A percentile compares a stretch with the other conserved stretches of the same genome.
Conservation (phyloP, 2,329 filamentous ascomycete species). For the Diatrype stigma region DNA sequence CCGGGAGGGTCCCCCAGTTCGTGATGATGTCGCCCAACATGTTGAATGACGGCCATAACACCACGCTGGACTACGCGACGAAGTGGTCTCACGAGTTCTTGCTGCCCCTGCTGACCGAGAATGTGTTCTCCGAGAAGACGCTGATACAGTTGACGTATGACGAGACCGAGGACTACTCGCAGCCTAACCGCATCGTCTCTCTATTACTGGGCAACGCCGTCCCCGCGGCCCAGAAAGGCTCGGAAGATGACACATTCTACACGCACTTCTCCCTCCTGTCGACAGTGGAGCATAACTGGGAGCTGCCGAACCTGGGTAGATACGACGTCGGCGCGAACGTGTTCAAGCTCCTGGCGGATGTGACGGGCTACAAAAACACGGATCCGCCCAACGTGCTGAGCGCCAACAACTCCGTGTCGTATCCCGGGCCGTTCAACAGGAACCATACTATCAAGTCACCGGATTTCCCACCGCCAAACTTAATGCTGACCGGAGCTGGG, state of each 20-base stretch:
- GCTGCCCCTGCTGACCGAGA: constrained; percentile 62
- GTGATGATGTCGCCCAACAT: constrained; percentile 60
- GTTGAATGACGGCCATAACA: constrained; percentile 68
- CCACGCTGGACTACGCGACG: constrained; percentile 64
- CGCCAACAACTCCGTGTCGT: constrained; percentile 38
- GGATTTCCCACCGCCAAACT: constrained; percentile 37
- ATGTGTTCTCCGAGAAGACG: constrained; percentile 68
- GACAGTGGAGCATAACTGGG: constrained; percentile 65
- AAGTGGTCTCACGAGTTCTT: constrained; percentile 65
- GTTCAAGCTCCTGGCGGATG: constrained; percentile 53
- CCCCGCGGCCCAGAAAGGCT: constrained; percentile 58
- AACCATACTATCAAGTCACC: constrained; percentile 26
- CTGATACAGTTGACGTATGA: constrained; percentile 76
- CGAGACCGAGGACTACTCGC: constrained; percentile 66
- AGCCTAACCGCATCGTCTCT: constrained; percentile 64
- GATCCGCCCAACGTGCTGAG: constrained; percentile 31
- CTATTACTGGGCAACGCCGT: constrained; percentile 71
- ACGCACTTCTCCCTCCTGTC: constrained; percentile 51
- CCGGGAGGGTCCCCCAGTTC: constrained; percentile 59
- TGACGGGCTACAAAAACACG: constrained; percentile 49
- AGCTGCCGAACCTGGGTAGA: constrained; percentile 42
- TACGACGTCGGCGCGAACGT: constrained; percentile 43
- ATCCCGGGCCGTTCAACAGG: constrained; percentile 35
- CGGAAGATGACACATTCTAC: constrained; percentile 65
- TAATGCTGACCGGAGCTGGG: constrained; percentile 38